Percentiles rank a stretch among this genome's conserved stretches.
phyloP scores from a whole-genome alignment of 768 basidiomycete genomes.

The Podaxis mareebaensis region DNA sequence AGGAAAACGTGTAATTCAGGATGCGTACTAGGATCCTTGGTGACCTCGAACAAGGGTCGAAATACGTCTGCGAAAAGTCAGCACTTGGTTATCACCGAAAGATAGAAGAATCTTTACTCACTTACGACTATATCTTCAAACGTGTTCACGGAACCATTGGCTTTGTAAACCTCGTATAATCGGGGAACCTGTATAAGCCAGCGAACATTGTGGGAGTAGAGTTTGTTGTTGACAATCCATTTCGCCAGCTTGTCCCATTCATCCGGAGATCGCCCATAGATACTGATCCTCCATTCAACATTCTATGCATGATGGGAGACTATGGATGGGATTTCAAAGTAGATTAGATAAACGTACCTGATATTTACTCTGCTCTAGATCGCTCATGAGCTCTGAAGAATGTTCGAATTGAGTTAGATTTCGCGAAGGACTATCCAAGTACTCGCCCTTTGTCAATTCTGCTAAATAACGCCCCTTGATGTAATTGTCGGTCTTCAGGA shows the following conservation, averaged over 20 bases:
- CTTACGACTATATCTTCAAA: slow-evolving; percentile 92
- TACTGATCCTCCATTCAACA: slow-evolving; percentile 96
- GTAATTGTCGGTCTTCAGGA: slow-evolving; percentile 96
- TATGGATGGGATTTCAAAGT: neutral
- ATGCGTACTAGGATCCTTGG: slow-evolving; percentile 83
- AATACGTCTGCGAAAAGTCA: slow-evolving; percentile 71
- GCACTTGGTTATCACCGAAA: neutral
- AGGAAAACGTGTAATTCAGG: slow-evolving; percentile 95
- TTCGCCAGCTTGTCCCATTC: slow-evolving; percentile 99
- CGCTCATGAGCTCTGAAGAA: slow-evolving; percentile 86
- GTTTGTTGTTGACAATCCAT: slow-evolving; percentile 93
- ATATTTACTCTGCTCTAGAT: slow-evolving; percentile 98
- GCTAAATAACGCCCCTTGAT: slow-evolving; percentile 93
- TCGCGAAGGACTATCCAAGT: neutral
- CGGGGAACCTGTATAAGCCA: slow-evolving; percentile 98
- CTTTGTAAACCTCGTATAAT: slow-evolving; percentile 94
- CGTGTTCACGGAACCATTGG: slow-evolving; percentile 75
- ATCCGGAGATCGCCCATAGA: slow-evolving; percentile 78
- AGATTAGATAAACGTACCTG: slow-evolving; percentile 53
- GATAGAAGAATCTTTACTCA: slow-evolving; percentile 39
- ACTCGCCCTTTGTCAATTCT: slow-evolving; percentile 84
- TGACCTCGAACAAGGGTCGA: slow-evolving; percentile 93
- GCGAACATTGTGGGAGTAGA: slow-evolving; percentile 94
- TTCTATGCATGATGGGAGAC: slow-evolving; percentile 48
- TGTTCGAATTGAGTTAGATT: neutral